Evolutionary conservation across 2,329 filamentous ascomycete species (phyloP).

Genomic region (Thelonectria blattea): DNA sequence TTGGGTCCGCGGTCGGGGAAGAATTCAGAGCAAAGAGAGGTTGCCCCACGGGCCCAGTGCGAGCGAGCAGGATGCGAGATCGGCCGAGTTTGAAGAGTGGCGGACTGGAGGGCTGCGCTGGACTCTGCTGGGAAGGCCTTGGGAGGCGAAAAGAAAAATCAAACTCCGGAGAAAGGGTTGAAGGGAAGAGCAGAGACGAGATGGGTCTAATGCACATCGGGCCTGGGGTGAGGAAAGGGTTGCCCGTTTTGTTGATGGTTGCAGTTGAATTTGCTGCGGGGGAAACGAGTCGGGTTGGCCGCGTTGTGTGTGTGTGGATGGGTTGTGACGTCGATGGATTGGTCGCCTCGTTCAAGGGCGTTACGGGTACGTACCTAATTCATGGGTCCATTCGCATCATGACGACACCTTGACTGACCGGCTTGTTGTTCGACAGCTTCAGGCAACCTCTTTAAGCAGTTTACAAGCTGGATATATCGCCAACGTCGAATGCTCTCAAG

Average conservation of each 20-base stretch:
- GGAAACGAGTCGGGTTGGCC: neutral
- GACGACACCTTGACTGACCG: neutral
- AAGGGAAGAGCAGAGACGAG: neutral
- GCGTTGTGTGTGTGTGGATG: neutral
- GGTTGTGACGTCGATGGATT: neutral
- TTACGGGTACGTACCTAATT: neutral
- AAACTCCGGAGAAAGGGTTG: neutral
- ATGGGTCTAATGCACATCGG: neutral
- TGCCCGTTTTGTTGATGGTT: neutral
- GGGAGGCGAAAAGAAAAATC: neutral
- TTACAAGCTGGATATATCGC: neutral
- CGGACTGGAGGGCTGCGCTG: constrained; percentile 1
- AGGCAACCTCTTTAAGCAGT: neutral
- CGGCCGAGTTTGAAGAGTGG: constrained; percentile 16
- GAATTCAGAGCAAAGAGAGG: neutral
- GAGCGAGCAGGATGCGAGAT: constrained; percentile 28
- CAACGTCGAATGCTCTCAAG: neutral
- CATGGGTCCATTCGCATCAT: neutral
- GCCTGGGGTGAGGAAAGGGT: neutral
- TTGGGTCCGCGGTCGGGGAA: constrained; percentile 3
- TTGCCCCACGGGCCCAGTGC: neutral
- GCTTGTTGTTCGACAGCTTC: neutral
- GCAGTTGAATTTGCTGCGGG: neutral
- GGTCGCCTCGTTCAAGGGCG: neutral
- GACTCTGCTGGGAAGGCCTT: neutral